Base-by-base conservation (phyloP, 2,329 filamentous ascomycete genomes). In the Rutstroemia sp. region DNA sequence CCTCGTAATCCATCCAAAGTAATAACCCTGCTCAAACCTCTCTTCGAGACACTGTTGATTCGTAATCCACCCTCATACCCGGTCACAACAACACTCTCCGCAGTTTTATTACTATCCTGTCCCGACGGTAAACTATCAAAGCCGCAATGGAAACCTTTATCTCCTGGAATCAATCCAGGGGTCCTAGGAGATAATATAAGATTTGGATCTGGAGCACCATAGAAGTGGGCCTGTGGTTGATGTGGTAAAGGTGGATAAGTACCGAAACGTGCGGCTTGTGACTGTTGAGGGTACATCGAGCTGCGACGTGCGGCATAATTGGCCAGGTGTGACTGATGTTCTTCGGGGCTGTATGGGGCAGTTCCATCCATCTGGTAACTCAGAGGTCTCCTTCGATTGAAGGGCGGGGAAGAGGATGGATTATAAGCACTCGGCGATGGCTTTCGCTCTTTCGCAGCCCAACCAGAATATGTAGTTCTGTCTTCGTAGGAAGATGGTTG, bases 51-150 rank as follows among this genome's bases (percentile, higher is more conserved):
- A 19, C 82, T 78, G 62, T 89, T 86, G 16, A 96, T 79, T 61
- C 92, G 87, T 50, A 96, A 68, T 1, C 86, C 86, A 44, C 89
- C 89, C 68, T 95, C 87, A 63, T 85, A 90, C 1, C 92, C 92
- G 8, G 89, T 81, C 4, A 96, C 71, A 46, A 91, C 75, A 25
- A 88, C 82, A 69, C 87, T 86, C 65, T 88, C 80, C 54, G 73
- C 67, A 12, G 57, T 12, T 51, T 63, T 65, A 9, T 58, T 60
- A 12, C 57, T 30, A 57, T 63, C 61, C 19, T 73, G 55, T 71
- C 65, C 16, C 63, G 66, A 69, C n/a, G 73, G 70, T 45, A 95
- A 75, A 2, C 78, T 83, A 69, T 96, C 92, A 65, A 95, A 91
- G 5, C 87, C 85, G 68, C 89, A 94, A 68, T 87, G 89, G 63